phyloP scores from a whole-genome alignment of 2,329 filamentous ascomycete genomes.

The Sporothrix inflata region DNA sequence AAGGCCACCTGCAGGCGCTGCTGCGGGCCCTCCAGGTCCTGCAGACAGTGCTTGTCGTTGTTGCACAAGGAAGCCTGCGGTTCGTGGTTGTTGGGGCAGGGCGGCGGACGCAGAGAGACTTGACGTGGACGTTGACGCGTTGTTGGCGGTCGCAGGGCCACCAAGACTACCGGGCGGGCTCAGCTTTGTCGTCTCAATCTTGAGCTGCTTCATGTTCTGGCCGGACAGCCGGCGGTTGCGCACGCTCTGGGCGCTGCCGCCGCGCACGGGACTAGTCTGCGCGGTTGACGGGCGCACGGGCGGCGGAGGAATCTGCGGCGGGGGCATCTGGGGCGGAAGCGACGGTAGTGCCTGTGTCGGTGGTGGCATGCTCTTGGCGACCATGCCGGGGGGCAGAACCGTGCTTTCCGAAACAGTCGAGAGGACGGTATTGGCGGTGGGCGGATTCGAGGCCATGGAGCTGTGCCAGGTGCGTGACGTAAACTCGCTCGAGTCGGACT shows the following conservation, averaged over 20 bases:
- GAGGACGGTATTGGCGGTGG: constrained; percentile 65
- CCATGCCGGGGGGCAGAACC: constrained; percentile 34
- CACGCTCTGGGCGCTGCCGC: constrained; percentile 53
- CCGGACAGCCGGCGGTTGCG: constrained; percentile 79
- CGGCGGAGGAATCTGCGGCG: constrained; percentile 49
- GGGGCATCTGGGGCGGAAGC: constrained; percentile 51
- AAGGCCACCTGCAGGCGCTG: not conserved
- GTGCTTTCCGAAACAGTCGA: constrained; percentile 72
- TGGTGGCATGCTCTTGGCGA: constrained; percentile 45
- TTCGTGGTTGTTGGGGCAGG: constrained; percentile 38
- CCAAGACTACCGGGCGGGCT: constrained; percentile 33
- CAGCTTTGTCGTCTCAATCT: constrained; percentile 74
- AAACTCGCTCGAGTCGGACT: constrained; percentile 79
- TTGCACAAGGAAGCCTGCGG: constrained; percentile 45
- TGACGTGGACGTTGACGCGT: not conserved
- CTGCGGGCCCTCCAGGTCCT: constrained; percentile 34
- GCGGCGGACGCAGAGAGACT: constrained; percentile 18
- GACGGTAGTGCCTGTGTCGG: constrained; percentile 54
- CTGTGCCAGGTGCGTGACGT: constrained; percentile 82
- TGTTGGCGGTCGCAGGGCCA: not conserved
- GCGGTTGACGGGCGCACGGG: constrained; percentile 44
- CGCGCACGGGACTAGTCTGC: constrained; percentile 32
- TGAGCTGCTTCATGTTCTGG: constrained; percentile 78
- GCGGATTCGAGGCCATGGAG: constrained; percentile 71
- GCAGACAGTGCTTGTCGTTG: constrained; percentile 49